phyloP scores from a whole-genome alignment of 2,329 filamentous ascomycete genomes.

The Triangularia setosa region DNA sequence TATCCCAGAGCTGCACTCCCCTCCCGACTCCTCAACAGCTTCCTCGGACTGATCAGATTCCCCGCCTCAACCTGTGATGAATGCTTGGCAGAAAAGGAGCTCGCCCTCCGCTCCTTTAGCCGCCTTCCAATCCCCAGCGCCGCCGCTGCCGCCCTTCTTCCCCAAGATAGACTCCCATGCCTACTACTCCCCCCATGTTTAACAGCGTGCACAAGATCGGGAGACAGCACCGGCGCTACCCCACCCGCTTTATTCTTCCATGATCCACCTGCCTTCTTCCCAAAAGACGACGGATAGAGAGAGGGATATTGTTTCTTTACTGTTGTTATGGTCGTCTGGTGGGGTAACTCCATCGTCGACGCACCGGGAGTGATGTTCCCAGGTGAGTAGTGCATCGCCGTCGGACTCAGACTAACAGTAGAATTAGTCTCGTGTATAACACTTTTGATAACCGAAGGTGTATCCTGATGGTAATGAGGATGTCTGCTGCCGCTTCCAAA shows the following conservation, averaged over 20 bases:
- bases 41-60: background rate
- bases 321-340: background rate
- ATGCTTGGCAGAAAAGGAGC: background rate
- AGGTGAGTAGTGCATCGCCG: background rate
- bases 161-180: constrained; percentile 18
- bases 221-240: constrained; percentile 9
- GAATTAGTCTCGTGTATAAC: background rate
- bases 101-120: constrained; percentile 17
- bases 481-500: background rate
- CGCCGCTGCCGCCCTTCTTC: constrained; percentile 22
- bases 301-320: background rate
- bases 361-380: background rate
- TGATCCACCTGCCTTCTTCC: background rate
- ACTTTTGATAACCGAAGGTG: background rate
- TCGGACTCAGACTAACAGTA: background rate
- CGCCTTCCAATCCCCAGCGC: constrained; percentile 19
- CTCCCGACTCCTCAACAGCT: background rate
- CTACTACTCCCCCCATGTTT: background rate
- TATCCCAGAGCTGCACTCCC: background rate
- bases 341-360: background rate
- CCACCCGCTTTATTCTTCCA: constrained; percentile 1
- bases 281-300: background rate
- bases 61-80: background rate
- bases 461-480: background rate
- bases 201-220: constrained; percentile 4